A percentile compares a stretch with the other conserved stretches of the same genome.
Evolutionary conservation across 1,284 basidiomycete genomes (phyloP).

Genomic region (Fistulinella cinereoalba): DNA sequence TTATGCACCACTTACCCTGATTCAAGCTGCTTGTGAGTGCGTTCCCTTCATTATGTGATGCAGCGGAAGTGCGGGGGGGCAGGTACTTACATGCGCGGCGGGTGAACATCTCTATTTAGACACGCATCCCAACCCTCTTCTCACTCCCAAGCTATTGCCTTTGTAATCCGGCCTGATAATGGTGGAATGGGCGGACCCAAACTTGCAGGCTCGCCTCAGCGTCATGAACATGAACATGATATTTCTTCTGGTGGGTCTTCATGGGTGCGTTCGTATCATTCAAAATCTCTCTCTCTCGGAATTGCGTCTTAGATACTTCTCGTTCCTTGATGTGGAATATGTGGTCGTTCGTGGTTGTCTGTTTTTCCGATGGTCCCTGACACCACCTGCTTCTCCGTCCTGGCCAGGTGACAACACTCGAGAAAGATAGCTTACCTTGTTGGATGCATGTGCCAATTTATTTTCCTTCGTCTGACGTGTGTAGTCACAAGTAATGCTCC

Average conservation of each 20-base stretch:
- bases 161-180: constrained; percentile 1
- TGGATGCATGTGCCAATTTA: constrained; percentile 13
- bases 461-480: constrained; percentile 17
- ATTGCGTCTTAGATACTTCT: constrained; percentile 4
- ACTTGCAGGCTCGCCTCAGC: background rate
- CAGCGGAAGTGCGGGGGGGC: too few relatives aligned
- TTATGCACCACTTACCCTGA: too few relatives aligned
- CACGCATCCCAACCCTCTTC: background rate
- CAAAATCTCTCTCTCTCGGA: background rate
- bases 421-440: constrained; percentile 17
- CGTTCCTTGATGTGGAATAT: constrained; percentile 3
- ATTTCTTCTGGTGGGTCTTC: constrained; percentile 15
- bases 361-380: constrained; percentile 20
- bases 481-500: background rate
- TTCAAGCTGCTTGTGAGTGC: too few relatives aligned
- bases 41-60: too few relatives aligned
- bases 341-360: constrained; percentile 10
- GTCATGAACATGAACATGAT: constrained; percentile 1
- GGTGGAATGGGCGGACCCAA: constrained; percentile 10
- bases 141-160: background rate
- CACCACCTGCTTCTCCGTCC: too few relatives aligned
- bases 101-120: background rate
- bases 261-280: constrained; percentile 11
- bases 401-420: background rate
- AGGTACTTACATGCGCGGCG: constrained; percentile 5